phyloP scores from a whole-genome alignment of 2,329 filamentous ascomycete species.

The Aureobasidium sp. region DNA sequence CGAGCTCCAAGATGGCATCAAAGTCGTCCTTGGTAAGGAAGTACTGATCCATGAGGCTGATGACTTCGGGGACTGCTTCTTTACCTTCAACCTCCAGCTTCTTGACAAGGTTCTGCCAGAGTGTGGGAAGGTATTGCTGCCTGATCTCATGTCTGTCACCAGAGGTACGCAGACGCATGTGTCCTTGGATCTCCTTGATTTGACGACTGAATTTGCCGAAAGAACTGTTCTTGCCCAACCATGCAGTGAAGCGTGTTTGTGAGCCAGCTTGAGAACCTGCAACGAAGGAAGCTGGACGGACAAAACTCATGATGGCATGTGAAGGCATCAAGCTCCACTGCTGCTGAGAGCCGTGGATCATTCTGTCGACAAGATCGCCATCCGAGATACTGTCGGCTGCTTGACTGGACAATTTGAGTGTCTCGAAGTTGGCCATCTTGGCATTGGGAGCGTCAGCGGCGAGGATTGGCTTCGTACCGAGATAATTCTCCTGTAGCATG shows the following conservation, averaged over 20 bases:
- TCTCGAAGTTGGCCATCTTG: slow-evolving; percentile 66
- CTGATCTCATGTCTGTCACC: slow-evolving; percentile 90
- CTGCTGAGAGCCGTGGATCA: slow-evolving; percentile 97
- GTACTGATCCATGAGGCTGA: slow-evolving; percentile 95
- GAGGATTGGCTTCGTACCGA: slow-evolving; percentile 68
- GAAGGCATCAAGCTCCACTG: slow-evolving; percentile 98
- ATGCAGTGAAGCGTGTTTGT: slow-evolving; percentile 70
- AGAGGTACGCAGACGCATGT: slow-evolving; percentile 86
- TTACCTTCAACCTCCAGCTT: slow-evolving; percentile 70
- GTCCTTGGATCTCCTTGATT: slow-evolving; percentile 89
- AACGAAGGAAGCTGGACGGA: slow-evolving; percentile 79
- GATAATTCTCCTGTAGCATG: slow-evolving; percentile 98
- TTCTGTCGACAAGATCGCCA: slow-evolving; percentile 87
- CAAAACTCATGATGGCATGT: slow-evolving; percentile 91
- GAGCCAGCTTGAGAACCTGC: slow-evolving; percentile 63
- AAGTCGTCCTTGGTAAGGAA: slow-evolving; percentile 92
- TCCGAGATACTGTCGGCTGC: slow-evolving; percentile 96
- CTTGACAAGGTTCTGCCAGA: slow-evolving; percentile 75
- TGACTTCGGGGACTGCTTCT: slow-evolving; percentile 72
- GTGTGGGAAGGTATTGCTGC: slow-evolving; percentile 82
- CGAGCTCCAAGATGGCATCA: slow-evolving; percentile 84
- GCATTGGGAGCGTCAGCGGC: slow-evolving; percentile 43
- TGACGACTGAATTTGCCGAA: slow-evolving; percentile 64
- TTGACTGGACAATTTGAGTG: slow-evolving; percentile 76
- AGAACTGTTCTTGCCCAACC: slow-evolving; percentile 95